A percentile compares a stretch with the other conserved stretches of the same genome.
phyloP scores from a whole-genome alignment of 2,329 filamentous ascomycete species.

The Epicoccum sorghinum region DNA sequence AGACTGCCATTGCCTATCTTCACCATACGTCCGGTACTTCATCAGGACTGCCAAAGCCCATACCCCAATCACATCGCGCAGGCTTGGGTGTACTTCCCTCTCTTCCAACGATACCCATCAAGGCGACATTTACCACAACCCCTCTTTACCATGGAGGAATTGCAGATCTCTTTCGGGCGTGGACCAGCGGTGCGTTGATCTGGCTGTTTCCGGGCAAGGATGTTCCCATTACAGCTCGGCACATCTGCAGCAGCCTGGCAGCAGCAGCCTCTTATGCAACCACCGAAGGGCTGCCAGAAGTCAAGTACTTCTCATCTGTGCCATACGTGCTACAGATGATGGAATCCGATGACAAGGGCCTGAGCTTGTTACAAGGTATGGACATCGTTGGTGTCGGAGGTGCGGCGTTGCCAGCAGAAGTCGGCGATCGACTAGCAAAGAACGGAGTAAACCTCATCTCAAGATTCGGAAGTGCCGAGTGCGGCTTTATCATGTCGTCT shows the following conservation, averaged over 20 bases:
- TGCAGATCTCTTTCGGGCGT: slow-evolving; percentile 66
- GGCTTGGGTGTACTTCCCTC: slow-evolving; percentile 62
- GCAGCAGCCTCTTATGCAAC: slow-evolving; percentile 36
- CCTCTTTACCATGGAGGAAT: slow-evolving; percentile 70
- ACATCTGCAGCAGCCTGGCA: slow-evolving; percentile 57
- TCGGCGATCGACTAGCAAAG: slow-evolving; percentile 61
- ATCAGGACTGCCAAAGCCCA: slow-evolving; percentile 67
- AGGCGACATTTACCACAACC: slow-evolving; percentile 68
- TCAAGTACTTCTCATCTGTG: slow-evolving; percentile 68
- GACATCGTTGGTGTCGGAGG: slow-evolving; percentile 69
- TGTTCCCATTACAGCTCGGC: slow-evolving; percentile 62
- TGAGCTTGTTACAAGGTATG: slow-evolving; percentile 67
- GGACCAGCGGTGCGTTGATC: slow-evolving; percentile 64
- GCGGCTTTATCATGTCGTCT: slow-evolving; percentile 69
- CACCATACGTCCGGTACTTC: slow-evolving; percentile 71
- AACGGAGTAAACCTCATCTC: slow-evolving; percentile 63
- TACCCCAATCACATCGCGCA: slow-evolving; percentile 63
- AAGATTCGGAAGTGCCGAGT: slow-evolving; percentile 70
- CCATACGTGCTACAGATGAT: slow-evolving; percentile 90
- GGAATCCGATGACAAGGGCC: slow-evolving; percentile 84
- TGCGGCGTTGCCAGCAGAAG: slow-evolving; percentile 59
- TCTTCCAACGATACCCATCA: slow-evolving; percentile 43
- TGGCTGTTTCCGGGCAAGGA: slow-evolving; percentile 67
- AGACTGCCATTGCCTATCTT: slow-evolving; percentile 60
- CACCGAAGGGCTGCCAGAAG: slow-evolving; percentile 32